A percentile compares a stretch with the other conserved stretches of the same genome.
These are phyloP conservation scores for Termitomyces eurrhizus DNA, from an alignment of 768 basidiomycete genomes.

Conservation along the genomic window DNA sequence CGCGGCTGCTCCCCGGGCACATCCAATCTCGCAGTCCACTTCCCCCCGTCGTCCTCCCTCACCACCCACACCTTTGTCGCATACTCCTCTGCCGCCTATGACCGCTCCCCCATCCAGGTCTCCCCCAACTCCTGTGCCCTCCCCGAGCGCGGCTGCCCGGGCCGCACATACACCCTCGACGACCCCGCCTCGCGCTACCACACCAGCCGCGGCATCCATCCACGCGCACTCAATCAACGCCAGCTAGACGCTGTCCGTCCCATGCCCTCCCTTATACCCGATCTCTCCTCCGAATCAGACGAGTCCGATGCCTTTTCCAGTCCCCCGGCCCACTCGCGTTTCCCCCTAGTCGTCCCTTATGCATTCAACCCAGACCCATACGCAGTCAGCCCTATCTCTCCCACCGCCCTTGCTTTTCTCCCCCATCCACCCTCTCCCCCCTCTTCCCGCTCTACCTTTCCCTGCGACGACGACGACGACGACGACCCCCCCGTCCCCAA, in stretches of 20 bases:
- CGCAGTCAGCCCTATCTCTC: conserved; percentile 12
- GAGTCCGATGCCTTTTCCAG: conserved; percentile 54
- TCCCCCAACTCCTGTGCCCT: conserved; percentile 69
- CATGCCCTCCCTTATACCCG: conserved; percentile 50
- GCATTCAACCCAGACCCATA: conserved; percentile 16
- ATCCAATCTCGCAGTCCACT: conserved; percentile 39
- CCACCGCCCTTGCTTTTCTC: conserved; percentile 31
- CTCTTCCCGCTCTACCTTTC: conserved; percentile 17
- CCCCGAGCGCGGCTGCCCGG: conserved; percentile 75
- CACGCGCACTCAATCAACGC: conserved; percentile 23
- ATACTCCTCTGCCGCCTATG: conserved; percentile 45
- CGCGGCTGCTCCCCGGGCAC: conserved; percentile 13
- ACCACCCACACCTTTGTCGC: conserved; percentile 43
- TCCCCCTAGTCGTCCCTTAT: neutral
- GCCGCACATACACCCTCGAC: conserved; percentile 59
- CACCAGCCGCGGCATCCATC: conserved; percentile 41
- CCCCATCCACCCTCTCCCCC: conserved; percentile 30
- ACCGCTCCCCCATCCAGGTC: conserved; percentile 77
- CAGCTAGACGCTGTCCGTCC: conserved; percentile 16
- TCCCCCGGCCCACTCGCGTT: conserved; percentile 25
- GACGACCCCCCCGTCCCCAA: conserved; percentile 16
- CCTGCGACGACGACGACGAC: conserved; percentile 12
- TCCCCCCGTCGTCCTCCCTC: conserved; percentile 50
- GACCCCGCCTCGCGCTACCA: conserved; percentile 24
- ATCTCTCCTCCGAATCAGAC: conserved; percentile 61